Conservation (phyloP, 352 stramenopile genomes). For the Phytophthora idaei region DNA sequence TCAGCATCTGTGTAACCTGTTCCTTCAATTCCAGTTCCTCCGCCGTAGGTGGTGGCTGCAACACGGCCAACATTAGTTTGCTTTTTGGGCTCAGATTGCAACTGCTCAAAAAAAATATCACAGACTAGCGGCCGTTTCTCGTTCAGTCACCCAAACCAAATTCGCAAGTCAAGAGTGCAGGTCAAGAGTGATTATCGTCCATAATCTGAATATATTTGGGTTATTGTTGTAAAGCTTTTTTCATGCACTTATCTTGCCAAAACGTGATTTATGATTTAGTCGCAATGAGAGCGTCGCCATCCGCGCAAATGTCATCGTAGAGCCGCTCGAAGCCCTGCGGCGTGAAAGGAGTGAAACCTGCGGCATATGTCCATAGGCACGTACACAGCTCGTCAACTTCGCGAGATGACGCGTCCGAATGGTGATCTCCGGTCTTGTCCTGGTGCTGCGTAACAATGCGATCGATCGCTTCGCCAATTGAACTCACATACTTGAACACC, state of each 20-base stretch:
- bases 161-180: not conserved
- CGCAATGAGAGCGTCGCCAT: constrained; percentile 55
- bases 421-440: constrained; percentile 22
- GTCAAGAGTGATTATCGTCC: constrained; percentile 2
- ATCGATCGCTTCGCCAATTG: constrained; percentile 83
- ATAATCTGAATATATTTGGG: constrained; percentile 5
- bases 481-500: constrained; percentile 86
- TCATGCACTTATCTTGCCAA: not conserved
- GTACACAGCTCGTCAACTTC: constrained; percentile 82
- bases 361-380: constrained; percentile 81
- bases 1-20: constrained; percentile 59
- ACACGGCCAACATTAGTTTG: constrained; percentile 28
- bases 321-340: constrained; percentile 80
- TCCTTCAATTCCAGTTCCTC: constrained; percentile 74
- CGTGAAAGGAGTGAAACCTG: constrained; percentile 77
- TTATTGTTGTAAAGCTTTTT: too few relatives aligned
- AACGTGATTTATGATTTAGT: constrained; percentile 19
- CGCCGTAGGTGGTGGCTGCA: constrained; percentile 36
- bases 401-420: constrained; percentile 19
- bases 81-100: constrained; percentile 1
- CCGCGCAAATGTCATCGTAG: constrained; percentile 86
- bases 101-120: constrained; percentile 28
- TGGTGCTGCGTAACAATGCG: constrained; percentile 64
- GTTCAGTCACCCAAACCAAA: too few relatives aligned
- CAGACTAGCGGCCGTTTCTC: constrained; percentile 22